A percentile compares a stretch with the other conserved stretches of the same genome.
Conservation (phyloP, 2,329 filamentous ascomycete genomes). For the Mycosphaerelloides madeirae region DNA sequence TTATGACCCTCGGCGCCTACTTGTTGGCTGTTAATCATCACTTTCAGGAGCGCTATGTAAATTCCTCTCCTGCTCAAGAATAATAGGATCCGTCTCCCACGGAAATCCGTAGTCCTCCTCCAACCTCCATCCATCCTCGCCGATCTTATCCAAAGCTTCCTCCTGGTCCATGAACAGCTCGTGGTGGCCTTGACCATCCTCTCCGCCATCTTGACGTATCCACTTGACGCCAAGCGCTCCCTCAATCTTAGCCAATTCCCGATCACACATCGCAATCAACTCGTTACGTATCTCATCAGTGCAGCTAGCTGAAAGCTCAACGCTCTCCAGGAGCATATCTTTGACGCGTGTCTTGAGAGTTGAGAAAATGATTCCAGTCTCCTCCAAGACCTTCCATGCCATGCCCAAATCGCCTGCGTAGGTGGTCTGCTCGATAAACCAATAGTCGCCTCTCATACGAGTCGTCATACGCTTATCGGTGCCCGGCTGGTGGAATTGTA, state of each 20-base stretch:
- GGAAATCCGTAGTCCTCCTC: conserved; percentile 31
- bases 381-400: conserved; percentile 30
- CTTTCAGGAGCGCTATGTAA: conserved; percentile 24
- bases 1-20: too few relatives aligned
- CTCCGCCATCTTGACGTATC: conserved; percentile 8
- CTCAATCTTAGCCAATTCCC: conserved; percentile 30
- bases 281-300: conserved; percentile 23
- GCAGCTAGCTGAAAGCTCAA: conserved; percentile 24
- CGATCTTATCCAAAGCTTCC: conserved; percentile 26
- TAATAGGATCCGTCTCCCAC: conserved; percentile 15
- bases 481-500: conserved; percentile 6
- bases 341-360: conserved; percentile 19
- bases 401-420: conserved; percentile 25
- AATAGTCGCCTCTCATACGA: conserved; percentile 29
- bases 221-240: conserved; percentile 29
- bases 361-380: conserved; percentile 21
- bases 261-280: conserved; percentile 28
- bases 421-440: conserved; percentile 34
- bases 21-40: background rate
- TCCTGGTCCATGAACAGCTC: conserved; percentile 25
- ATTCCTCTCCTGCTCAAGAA: conserved; percentile 14
- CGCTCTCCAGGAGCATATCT: conserved; percentile 23
- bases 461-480: conserved; percentile 16
- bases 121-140: conserved; percentile 19
- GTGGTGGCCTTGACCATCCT: conserved; percentile 24